Base-by-base conservation (phyloP, 2,329 filamentous ascomycete species). In the Colletotrichum eremochloae region DNA sequence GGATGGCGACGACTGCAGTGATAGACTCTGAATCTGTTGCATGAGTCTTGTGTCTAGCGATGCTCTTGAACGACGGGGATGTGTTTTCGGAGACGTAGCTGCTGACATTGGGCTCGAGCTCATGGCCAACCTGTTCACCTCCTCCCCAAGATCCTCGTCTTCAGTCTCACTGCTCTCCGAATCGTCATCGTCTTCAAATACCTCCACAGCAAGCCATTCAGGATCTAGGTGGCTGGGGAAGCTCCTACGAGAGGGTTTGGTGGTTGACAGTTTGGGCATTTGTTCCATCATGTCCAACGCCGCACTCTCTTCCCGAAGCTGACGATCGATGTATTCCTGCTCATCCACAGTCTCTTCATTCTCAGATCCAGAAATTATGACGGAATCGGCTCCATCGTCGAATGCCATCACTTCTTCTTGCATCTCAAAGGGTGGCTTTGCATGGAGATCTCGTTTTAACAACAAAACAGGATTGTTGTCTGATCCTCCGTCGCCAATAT, bases 161-260 rank as follows among this genome's bases (percentile, higher is more conserved):
- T 86, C 84, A 0, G 78, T 75, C 15, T 78, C 79, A 33, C 70
- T 72, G n/a, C 77, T 76, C 1, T 77, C 75, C 3, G 61, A 77
- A 2, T 86, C 88, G 5, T 86, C 82, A 3, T 90, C 86, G 76
- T 94, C 91, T 20, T 89, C 88, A 78, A 92, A 96, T 1, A 97
- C 93, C 79, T 97, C 94, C 20, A 98, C 90, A 0, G 95, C 95
- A 75, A 97, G 89, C 95, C 95, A 98, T 81, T 97, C 95, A 0
- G 93, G 91, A 76, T 97, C 95, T 0, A 97, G 85, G 72, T 95
- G 92, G 1, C 87, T 86, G 0, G 94, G 94, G 3, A 97, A 84
- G 84, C 88, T 90, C 92, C 9, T 63, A 5, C 50, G 50, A 40
- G 66, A 12, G 14, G 40, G n/a, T 8, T 46, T 15, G n/a, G 38